Evolutionary conservation across 371 early-diverging fungal genomes (phyloP), one percentile per base, ranked within the genome.

Genomic region (Dentiscutata heterogama): DNA sequence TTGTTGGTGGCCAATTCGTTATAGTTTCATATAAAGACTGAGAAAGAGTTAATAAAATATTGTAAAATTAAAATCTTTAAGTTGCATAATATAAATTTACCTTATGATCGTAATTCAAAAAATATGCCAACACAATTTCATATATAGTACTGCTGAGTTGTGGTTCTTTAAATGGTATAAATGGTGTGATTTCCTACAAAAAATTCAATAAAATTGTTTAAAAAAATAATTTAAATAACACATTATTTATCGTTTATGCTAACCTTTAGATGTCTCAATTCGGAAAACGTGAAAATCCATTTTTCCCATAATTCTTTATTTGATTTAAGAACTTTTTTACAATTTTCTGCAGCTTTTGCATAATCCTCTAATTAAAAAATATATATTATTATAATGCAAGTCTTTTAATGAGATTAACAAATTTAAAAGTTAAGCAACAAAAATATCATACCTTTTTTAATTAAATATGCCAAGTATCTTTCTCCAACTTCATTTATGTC

Each of bases 231-330:
- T 10, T 10, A 2, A 46, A 20, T n/a, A 70, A 22, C 14, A 11
- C n/a, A 42, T 50, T 22, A 46, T 35, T 58, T 58, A n/a, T 2
- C 1, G n/a, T 31, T 51, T 53, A 29, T 53, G 63, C 74, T 29
- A 85, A 91, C 91, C 83, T 90, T 87, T 31, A 98, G 87, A 63
- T 95, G 91, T 14, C 91, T 87, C 58, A 90, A 85, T 70, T 95
- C 94, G 4, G 92, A 91, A 88, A 98, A 98, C 13, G 87, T 89
- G 84, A 92, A 95, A 2, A 97, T 89, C 97, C 97, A 98, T 56
- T 90, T 85, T 83, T 98, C 98, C 99, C 99, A 99, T 1, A 93
- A 85, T 5, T 90, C 86, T 2, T 87, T 84, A 31, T 64, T 20
- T 18, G 29, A 20, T 0, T 93, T 88, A 46, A 99, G 89, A 27